These are phyloP conservation scores for Helotiales sp. DNA, from an alignment of 2,329 filamentous ascomycete species.

Conservation along the genomic window DNA sequence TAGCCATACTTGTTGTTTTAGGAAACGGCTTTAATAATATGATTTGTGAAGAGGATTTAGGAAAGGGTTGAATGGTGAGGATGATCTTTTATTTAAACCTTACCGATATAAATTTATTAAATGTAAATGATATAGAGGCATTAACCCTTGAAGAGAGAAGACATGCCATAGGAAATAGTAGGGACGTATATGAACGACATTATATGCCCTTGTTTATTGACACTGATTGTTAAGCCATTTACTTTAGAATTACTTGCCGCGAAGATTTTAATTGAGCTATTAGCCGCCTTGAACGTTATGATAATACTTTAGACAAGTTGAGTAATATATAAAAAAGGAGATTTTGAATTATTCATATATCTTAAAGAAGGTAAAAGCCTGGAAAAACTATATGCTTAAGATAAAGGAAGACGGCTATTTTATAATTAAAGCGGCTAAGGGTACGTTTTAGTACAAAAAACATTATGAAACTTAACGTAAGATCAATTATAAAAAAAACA, in stretches of 20 bases:
- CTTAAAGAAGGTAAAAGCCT: no score
- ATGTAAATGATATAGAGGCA: slow-evolving; percentile 22
- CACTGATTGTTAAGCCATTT: slow-evolving; percentile 31
- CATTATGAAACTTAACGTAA: slow-evolving; percentile 27
- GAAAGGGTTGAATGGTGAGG: slow-evolving; percentile 39
- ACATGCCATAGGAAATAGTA: slow-evolving; percentile 33
- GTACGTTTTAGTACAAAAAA: neutral
- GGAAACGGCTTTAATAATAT: slow-evolving; percentile 35
- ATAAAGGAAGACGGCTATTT: no score
- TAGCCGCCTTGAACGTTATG: no score
- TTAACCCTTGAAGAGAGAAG: slow-evolving; percentile 32
- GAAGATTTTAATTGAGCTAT: slow-evolving; percentile 16
- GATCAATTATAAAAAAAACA: slow-evolving; percentile 29
- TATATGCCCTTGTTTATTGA: slow-evolving; percentile 32
- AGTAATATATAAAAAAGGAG: no score
- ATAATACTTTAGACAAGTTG: no score
- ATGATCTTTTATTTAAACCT: neutral
- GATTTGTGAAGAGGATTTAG: slow-evolving; percentile 34
- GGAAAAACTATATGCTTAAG: no score
- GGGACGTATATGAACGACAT: no score
- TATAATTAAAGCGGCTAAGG: no score
- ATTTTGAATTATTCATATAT: no score
- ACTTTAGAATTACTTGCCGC: slow-evolving; percentile 25
- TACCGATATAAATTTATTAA: slow-evolving; percentile 14
- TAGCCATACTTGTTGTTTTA: slow-evolving; percentile 39